Conservation (phyloP, 371 early-diverging fungal species). For the Syncephalastrum monosporum region DNA sequence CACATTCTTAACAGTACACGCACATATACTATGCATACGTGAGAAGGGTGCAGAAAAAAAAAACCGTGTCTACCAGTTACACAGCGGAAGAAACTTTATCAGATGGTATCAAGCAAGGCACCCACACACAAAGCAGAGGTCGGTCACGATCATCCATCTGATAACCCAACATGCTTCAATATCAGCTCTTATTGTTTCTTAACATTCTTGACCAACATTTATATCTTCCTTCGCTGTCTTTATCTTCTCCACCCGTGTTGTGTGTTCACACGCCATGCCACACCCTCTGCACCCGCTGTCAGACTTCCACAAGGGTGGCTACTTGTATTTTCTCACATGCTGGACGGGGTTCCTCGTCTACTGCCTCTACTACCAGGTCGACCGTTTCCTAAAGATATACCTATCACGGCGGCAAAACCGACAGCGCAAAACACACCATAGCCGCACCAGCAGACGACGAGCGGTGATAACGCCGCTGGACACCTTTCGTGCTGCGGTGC, state of each 20-base stretch:
- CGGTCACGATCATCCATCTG: not conserved
- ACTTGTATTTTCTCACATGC: constrained; percentile 33
- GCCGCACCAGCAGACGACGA: not conserved
- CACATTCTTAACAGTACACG: too few relatives aligned
- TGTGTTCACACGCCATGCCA: constrained; percentile 4
- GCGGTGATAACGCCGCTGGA: not conserved
- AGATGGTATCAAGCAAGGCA: too few relatives aligned
- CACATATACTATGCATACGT: too few relatives aligned
- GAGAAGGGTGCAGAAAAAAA: too few relatives aligned
- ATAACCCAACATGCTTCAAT: not conserved
- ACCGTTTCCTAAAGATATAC: constrained; percentile 21
- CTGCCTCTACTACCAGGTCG: constrained; percentile 34
- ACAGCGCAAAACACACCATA: not conserved
- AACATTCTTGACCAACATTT: too few relatives aligned
- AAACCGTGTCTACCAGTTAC: too few relatives aligned
- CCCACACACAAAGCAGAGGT: not conserved
- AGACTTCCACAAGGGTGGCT: constrained; percentile 21
- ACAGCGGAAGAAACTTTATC: too few relatives aligned
- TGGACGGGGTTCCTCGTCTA: constrained; percentile 39
- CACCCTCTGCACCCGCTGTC: constrained; percentile 4
- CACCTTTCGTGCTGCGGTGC: constrained; percentile 3
- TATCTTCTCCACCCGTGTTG: not conserved
- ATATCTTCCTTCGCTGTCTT: not conserved
- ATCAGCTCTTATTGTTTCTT: too few relatives aligned
- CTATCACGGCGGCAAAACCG: constrained; percentile 17